Evolutionary conservation across 257 asterid species (phyloP), one percentile per base, ranked within the genome.

Genomic region (Craterostigma plantagineum): DNA sequence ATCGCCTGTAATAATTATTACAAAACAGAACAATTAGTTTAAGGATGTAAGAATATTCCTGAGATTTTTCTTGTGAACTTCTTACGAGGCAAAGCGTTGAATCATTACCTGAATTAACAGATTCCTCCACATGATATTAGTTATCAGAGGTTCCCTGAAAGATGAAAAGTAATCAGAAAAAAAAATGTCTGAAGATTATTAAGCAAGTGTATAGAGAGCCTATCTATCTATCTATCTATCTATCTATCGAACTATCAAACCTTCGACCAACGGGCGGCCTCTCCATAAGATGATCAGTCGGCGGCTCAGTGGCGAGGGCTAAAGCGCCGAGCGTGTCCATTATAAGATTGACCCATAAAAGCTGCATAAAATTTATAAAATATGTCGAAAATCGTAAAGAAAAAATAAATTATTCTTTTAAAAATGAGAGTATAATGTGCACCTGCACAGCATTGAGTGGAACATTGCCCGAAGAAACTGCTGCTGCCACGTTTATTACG

Each of bases 361-460:
- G 75, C 92, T 79, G 77, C 55, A 58, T n/a, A 11, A 33, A 38
- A n/a, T n/a, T n/a, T n/a, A n/a, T n/a, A n/a, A n/a, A 14, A 15
- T 34, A 54, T 33, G 34, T n/a, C n/a, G n/a, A n/a, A 14, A 41
- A 1, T 11, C n/a, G 1, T 8, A 41, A 2, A 2, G 16, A 17
- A 9, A 14, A 8, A 1, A n/a, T 1, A 14, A 17, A 41, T 3
- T 9, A 6, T 8, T 8, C 6, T 41, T 11, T n/a, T n/a, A 51
- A 14, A 38, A 55, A 43, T 52, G 35, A 42, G 40, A 48, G 46
- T 53, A 53, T 30, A 45, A 14, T 35, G 46, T 61, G 53, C 52
- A 86, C 95, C 93, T 87, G 97, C 58, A 87, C 97, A 14, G 97
- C 97, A 60, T 70, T 87, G 46, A 87, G 74, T 16, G 97, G 97